Evolutionary conservation across 768 basidiomycete species (phyloP), one percentile per base, ranked within the genome.

Genomic region (Boletus pseudo-olivaceus): DNA sequence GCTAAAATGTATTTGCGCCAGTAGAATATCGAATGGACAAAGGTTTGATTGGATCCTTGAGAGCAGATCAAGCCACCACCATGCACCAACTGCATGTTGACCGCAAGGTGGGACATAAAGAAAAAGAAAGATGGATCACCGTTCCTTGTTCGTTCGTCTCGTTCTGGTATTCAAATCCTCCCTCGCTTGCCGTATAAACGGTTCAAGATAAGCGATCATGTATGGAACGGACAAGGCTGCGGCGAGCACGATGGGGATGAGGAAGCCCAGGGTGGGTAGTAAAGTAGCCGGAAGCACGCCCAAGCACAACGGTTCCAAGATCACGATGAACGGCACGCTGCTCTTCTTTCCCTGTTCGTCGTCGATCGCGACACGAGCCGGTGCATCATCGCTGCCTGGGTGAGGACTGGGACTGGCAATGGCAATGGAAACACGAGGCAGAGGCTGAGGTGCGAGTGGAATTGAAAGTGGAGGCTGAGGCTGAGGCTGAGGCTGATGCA

Each of bases 271-370:
- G 11, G 70, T 71, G 19, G 75, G 73, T 0, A 72, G 19, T n/a
- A 85, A 65, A 0, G 83, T 78, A 17, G 75, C 73, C 9, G 87
- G 87, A 29, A 89, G 65, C 23, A 84, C 67, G 15, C 82, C 83
- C n/a, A 82, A 62, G 51, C 80, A 75, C 2, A 83, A 67, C 27
- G 83, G 87, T 60, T 89, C 87, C 41, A 88, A 63, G 19, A 74
- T 67, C 15, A 88, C 59, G 51, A 76, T 66, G 58, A 88, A 75
- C 4, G 84, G 75, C 6, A 87, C 76, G 7, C 17, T 6, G 5
- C 12, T 4, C 11, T 17, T 5, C 5, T 0, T 17, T 48, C 23
- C 45, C 4, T 19, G 17, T 19, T 27, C n/a, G 8, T 26, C 26
- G 26, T 48, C 26, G 35, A 39, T 37, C 20, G 27, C 19, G 3